Percentiles rank a stretch among this genome's conserved stretches.
Conservation (phyloP, 2,329 filamentous ascomycete genomes). For the Pezicula rhizophila region DNA sequence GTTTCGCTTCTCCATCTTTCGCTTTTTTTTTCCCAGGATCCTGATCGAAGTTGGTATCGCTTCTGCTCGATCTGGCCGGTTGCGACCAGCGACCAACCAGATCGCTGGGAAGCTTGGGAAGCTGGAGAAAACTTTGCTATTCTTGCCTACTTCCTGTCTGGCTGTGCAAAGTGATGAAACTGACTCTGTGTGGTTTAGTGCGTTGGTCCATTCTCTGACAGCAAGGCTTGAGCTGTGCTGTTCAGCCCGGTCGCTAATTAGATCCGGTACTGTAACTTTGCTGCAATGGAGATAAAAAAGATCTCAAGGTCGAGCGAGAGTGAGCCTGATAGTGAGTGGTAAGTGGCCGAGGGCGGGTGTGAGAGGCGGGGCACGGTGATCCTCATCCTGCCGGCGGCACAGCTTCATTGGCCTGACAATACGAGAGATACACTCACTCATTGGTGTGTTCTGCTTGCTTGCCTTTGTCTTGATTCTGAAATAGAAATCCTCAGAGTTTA, state of each 20-base stretch:
- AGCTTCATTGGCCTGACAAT: no score
- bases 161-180: background rate
- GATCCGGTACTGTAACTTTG: no score
- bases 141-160: background rate
- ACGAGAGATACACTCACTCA: no score
- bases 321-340: no score
- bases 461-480: slow-evolving; percentile 2
- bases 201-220: background rate
- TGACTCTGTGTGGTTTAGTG: background rate
- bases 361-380: no score
- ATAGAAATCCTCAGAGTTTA: slow-evolving; percentile 10
- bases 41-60: background rate
- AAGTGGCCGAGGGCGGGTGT: no score
- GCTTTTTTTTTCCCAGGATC: no score
- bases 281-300: no score
- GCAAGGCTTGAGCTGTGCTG: background rate
- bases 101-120: background rate
- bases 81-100: background rate
- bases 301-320: no score
- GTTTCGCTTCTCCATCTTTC: no score
- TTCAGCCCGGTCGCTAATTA: background rate
- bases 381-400: no score
- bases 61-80: background rate
- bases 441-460: slow-evolving; percentile 1
- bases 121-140: background rate